Base-by-base conservation (phyloP, 345 rosid genomes). In the Populus simonii region DNA sequence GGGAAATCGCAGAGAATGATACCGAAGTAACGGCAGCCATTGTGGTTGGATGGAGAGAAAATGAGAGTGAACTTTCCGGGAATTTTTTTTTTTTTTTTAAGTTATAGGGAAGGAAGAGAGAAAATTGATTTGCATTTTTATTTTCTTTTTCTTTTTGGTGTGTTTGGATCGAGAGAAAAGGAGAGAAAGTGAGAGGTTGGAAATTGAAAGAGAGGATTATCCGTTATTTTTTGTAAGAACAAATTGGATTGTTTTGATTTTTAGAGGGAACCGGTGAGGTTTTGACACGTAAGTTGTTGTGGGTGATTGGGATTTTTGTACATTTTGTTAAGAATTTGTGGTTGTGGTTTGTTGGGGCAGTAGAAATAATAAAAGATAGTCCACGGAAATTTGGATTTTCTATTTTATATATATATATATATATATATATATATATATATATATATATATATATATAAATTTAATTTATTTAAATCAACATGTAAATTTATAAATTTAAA, bases 1-100 rank as follows among this genome's bases (percentile, higher is more conserved):
- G 91, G 61, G 85, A 83, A 17, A 95, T 75, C 8, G 96, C 90
- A 55, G 96, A 77, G 74, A 92, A 90, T n/a, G 94, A 92, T 38
- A 93, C 81, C 17, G 92, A 90, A 83, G 90, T 43, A 20, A 41
- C 51, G 25, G 71, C 71, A 36, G 71, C 33, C 70, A 33, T 29
- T 31, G 27, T 36, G 16, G 36, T 67, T 67, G 62, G 51, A 63
- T 22, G 31, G 25, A 38, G 78, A 45, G 43, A 43, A 67, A 67
- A 67, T 22, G 70, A 22, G 41, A 22, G 70, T 7, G 41, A 6
- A 35, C 36, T 67, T 29, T 15, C 70, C 7, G 69, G 25, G 43
- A 36, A 22, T 7, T 0, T n/a, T 15, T 10, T 25, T 4, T 16
- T 20, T 33, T 0, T 41, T 51, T 29, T 15, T 65, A 65, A 33